phyloP scores from a whole-genome alignment of 768 basidiomycete genomes.

The Leccinum sublutescens region DNA sequence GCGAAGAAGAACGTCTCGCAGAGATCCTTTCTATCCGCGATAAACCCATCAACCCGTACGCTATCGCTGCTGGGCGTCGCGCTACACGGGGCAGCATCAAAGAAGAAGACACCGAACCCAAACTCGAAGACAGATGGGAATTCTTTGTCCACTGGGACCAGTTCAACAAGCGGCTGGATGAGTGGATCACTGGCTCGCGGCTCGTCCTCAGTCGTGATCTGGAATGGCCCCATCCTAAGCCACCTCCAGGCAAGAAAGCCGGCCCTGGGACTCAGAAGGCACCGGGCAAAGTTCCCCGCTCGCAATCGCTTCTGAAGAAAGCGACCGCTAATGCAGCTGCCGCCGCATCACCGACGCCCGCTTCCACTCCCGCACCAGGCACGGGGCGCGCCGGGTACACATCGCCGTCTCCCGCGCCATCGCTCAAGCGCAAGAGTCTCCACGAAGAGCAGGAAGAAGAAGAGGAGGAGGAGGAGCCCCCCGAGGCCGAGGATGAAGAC shows the following conservation, averaged over 20 bases:
- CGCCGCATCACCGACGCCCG: slow-evolving; percentile 58
- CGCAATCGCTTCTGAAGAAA: slow-evolving; percentile 60
- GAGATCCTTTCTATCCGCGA: slow-evolving; percentile 96
- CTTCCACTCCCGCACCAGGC: slow-evolving; percentile 43
- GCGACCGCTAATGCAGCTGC: slow-evolving; percentile 69
- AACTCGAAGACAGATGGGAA: slow-evolving; percentile 79
- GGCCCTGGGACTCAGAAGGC: slow-evolving; percentile 46
- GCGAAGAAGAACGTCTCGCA: slow-evolving; percentile 86
- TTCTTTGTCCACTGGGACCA: slow-evolving; percentile 99
- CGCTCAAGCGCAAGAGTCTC: slow-evolving; percentile 66
- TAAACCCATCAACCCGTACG: slow-evolving; percentile 64
- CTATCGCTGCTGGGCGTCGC: slow-evolving; percentile 31
- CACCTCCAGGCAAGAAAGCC: slow-evolving; percentile 55
- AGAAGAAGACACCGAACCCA: slow-evolving; percentile 49
- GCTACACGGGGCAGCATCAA: slow-evolving; percentile 39
- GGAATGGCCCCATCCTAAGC: slow-evolving; percentile 94
- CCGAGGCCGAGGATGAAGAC: slow-evolving; percentile 46
- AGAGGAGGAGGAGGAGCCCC: slow-evolving; percentile 46
- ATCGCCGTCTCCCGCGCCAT: slow-evolving; percentile 59
- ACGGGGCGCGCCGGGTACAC: slow-evolving; percentile 34
- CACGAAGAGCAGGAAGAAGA: slow-evolving; percentile 65
- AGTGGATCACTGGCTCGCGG: slow-evolving; percentile 90
- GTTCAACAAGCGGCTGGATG: slow-evolving; percentile 98
- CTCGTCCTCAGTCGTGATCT: slow-evolving; percentile 82
- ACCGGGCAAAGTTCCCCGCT: slow-evolving; percentile 62